Conservation (phyloP, 1,284 basidiomycete species). For the Ustanciosporium gigantosporum region DNA sequence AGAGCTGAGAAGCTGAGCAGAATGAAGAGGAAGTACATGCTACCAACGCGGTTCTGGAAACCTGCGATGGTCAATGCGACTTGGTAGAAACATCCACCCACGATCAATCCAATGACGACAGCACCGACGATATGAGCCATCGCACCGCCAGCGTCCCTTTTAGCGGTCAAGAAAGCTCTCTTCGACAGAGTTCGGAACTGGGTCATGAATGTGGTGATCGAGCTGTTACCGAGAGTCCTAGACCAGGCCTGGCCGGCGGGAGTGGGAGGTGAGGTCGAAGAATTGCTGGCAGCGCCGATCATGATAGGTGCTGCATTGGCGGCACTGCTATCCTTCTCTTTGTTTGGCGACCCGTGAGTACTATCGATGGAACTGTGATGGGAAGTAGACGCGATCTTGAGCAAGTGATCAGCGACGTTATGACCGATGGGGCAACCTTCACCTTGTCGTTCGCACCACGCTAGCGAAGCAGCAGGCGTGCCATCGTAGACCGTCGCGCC, state of each 20-base stretch:
- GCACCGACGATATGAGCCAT: slow-evolving; percentile 42
- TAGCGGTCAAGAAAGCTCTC: slow-evolving; percentile 35
- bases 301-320: neutral
- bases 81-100: slow-evolving; percentile 49
- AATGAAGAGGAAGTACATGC: slow-evolving; percentile 50
- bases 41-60: slow-evolving; percentile 49
- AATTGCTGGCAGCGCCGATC: neutral
- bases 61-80: slow-evolving; percentile 47
- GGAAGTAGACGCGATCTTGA: slow-evolving; percentile 33
- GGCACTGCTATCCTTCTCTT: slow-evolving; percentile 1
- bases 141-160: slow-evolving; percentile 35
- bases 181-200: slow-evolving; percentile 31
- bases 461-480: slow-evolving; percentile 28
- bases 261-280: neutral
- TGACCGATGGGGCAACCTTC: slow-evolving; percentile 37
- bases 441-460: slow-evolving; percentile 40
- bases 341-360: neutral
- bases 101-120: slow-evolving; percentile 36
- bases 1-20: slow-evolving; percentile 39
- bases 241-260: slow-evolving; percentile 9
- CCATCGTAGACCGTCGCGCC: slow-evolving; percentile 42
- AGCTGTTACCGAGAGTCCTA: slow-evolving; percentile 3
- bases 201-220: slow-evolving; percentile 43
- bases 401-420: slow-evolving; percentile 49
- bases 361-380: neutral